Evolutionary conservation across 2,329 filamentous ascomycete species (phyloP), one percentile per base, ranked within the genome.

Genomic region (Penicillium crustosum): DNA sequence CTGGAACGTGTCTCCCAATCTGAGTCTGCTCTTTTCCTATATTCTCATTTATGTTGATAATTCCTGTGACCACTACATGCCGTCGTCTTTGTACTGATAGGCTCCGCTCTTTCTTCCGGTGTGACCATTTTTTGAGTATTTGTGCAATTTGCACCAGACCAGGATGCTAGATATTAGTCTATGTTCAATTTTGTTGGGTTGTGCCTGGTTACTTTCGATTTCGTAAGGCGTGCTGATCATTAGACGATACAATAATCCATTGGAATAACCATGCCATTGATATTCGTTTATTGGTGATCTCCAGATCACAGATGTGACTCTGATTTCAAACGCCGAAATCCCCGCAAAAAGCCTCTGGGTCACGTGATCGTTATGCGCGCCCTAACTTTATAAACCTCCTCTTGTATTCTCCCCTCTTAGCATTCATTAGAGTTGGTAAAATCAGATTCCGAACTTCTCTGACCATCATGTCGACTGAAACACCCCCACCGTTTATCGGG

Each of bases 31-130:
- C 17, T 19, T 49, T 55, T 39, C 33, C 51, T 58, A 58, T 59
- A 59, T 51, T 56, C 41, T 50, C 42, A 21, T 59, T 59, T 55
- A 52, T 64, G 64, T 65, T 61, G 48, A 65, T 63, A 64, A 63
- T 63, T 57, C 8, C 39, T 48, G 50, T 62, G 44, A 43, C 38
- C 49, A 58, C 54, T 19, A 53, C 52, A 21, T 36, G 45, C 52
- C 23, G n/a, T 59, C 56, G 25, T 59, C 41, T 53, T 52, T 45
- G 21, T 56, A 56, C 35, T 51, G 54, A 52, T 44, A 21, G 53
- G 53, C 47, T 55, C 51, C 60, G 39, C 52, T 57, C 49, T 45
- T 61, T 57, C 48, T 60, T 61, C 59, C 49, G 42, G 51, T 53
- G 49, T 57, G 53, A 57, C 53, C 49, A 48, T 49, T 53, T 60